A percentile compares a stretch with the other conserved stretches of the same genome.
phyloP scores from a whole-genome alignment of 148 eudicot genomes.

The Silene conica region DNA sequence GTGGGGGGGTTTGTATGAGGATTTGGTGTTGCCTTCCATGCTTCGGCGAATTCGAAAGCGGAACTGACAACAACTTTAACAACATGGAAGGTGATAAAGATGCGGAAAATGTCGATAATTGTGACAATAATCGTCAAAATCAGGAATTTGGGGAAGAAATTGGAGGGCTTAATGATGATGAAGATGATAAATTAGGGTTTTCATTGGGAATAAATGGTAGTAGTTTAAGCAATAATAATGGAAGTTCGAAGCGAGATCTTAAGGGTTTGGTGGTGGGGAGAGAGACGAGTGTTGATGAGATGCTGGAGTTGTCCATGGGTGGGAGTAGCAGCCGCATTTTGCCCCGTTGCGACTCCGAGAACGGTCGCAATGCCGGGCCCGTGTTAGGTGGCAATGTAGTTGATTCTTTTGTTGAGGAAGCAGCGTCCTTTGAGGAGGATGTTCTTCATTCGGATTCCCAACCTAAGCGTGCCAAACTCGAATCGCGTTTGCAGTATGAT shows the following conservation, averaged over 20 bases:
- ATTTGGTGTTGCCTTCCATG: slow-evolving; percentile 34
- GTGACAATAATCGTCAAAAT: background rate
- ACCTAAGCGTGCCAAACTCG: slow-evolving; percentile 69
- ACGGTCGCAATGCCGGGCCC: background rate
- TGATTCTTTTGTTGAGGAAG: background rate
- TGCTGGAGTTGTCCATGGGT: slow-evolving; percentile 30
- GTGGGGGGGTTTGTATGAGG: slow-evolving; percentile 30
- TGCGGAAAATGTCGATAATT: background rate
- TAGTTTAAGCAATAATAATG: background rate
- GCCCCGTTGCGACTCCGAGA: slow-evolving; percentile 17
- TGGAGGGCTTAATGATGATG: background rate
- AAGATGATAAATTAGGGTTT: slow-evolving; percentile 27
- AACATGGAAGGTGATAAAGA: slow-evolving; percentile 23
- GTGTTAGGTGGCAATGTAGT: background rate
- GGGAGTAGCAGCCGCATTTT: slow-evolving; percentile 26
- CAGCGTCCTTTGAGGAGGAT: slow-evolving; percentile 18
- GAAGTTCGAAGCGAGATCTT: slow-evolving; percentile 35
- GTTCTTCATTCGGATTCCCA: slow-evolving; percentile 40
- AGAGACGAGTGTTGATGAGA: slow-evolving; percentile 27
- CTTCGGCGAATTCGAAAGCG: slow-evolving; percentile 25
- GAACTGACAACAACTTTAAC: slow-evolving; percentile 3
- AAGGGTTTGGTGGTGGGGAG: slow-evolving; percentile 27
- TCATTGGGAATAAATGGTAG: slow-evolving; percentile 26
- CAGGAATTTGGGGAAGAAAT: slow-evolving; percentile 14
- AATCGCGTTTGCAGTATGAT: slow-evolving; percentile 26